Evolutionary conservation across 2,329 filamentous ascomycete species (phyloP), one percentile per base, ranked within the genome.

Genomic region (Alternaria atra): DNA sequence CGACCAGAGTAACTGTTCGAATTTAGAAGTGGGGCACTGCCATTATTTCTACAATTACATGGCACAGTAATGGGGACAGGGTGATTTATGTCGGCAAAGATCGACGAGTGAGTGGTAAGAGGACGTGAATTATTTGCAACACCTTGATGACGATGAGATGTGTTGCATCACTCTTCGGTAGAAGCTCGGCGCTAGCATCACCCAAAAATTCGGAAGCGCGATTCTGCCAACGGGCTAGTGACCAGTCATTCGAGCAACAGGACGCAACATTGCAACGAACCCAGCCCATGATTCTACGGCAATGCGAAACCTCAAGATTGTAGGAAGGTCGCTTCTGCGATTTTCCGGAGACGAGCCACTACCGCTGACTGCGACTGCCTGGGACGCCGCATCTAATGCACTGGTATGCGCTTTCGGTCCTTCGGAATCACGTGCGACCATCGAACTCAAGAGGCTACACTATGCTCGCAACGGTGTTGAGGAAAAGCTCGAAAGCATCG

Each of bases 301-400:
- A 27, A 98, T 98, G 94, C 90, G 92, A 77, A 98, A 97, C 80
- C 85, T 98, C 71, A 90, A 88, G 80, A 93, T 90, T 77, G 88
- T 93, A 72, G 88, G 86, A 75, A 89, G 91, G 77, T 85, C 86
- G 70, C 73, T 78, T 23, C 84, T 87, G 76, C 89, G 89, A 81
- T 85, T 82, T 69, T 83, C 89, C 65, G 83, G 85, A 53, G 79
- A 73, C 56, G 72, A 78, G 48, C 72, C 84, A 64, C 81, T 89
- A 58, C 84, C 86, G 65, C 84, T 95, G 72, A 90, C 92, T 54
- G 90, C 93, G 30, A 88, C 90, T 58, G 91, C 93, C 73, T 98
- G 94, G 94, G 93, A 98, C 81, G 86, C 90, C 50, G 85, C 89
- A 62, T 89, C 87, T 66, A 91, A 95, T 78, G 88, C 91, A 62